A percentile compares a stretch with the other conserved stretches of the same genome.
Conservation (phyloP, 1,139 yeast genomes). For the Blastobotrys malaysiensis region DNA sequence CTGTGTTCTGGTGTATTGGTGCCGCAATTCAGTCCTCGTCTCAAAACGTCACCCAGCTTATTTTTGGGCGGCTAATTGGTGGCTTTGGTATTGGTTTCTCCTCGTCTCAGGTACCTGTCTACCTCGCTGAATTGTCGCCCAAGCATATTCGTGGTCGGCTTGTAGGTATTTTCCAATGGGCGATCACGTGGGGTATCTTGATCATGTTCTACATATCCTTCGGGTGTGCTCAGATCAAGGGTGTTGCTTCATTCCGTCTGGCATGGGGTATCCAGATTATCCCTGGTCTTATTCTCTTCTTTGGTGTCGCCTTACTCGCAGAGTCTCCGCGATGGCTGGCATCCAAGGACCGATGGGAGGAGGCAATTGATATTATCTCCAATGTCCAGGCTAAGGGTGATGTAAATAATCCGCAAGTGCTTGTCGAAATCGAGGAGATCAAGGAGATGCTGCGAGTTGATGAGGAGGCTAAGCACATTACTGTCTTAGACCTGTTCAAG, state of each 20-base stretch:
- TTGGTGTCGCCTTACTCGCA: conserved; percentile 66
- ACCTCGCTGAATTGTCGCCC: conserved; percentile 77
- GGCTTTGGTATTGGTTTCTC: conserved; percentile 81
- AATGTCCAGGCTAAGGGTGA: conserved; percentile 29
- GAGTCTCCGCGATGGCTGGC: conserved; percentile 80
- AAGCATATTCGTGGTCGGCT: conserved; percentile 71
- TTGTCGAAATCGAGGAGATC: conserved; percentile 72
- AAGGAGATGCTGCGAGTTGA: conserved; percentile 62
- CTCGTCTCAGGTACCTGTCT: conserved; percentile 77
- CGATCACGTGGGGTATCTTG: conserved; percentile 84
- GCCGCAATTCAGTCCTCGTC: conserved; percentile 79
- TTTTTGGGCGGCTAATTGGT: conserved; percentile 57
- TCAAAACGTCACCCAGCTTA: conserved; percentile 64
- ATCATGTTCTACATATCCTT: conserved; percentile 55
- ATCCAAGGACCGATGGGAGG: conserved; percentile 54
- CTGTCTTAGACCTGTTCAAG: conserved; percentile 44
- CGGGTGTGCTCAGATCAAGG: conserved; percentile 54
- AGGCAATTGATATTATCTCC: conserved; percentile 35
- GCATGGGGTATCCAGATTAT: conserved; percentile 55
- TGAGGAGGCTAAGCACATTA: conserved; percentile 43
- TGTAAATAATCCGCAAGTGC: conserved; percentile 54
- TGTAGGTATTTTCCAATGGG: conserved; percentile 86
- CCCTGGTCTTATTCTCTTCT: conserved; percentile 54
- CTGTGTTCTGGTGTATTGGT: conserved; percentile 72
- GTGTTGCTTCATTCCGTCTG: conserved; percentile 79